phyloP scores from a whole-genome alignment of 192 early-diverging fungal species.

The Spinellus fusiger region DNA sequence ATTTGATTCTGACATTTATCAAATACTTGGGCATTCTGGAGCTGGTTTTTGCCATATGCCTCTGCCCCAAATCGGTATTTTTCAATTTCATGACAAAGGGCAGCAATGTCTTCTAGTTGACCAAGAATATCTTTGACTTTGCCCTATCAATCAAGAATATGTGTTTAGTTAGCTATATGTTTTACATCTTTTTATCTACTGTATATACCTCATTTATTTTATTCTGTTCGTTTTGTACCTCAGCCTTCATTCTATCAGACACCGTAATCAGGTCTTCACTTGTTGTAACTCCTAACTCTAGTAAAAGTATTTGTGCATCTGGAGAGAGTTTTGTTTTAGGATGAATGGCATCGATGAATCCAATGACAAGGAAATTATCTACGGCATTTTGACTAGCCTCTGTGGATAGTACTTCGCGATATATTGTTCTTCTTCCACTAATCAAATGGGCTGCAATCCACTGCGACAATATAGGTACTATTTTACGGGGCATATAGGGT shows the following conservation, averaged over 20 bases:
- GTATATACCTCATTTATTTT: background rate
- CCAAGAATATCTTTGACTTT: slow-evolving; percentile 10
- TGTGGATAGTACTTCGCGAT: slow-evolving; percentile 35
- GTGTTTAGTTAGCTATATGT: background rate
- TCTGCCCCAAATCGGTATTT: slow-evolving; percentile 23
- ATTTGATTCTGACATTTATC: slow-evolving; percentile 37
- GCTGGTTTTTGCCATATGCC: slow-evolving; percentile 5
- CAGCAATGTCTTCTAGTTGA: slow-evolving; percentile 18
- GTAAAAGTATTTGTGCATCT: slow-evolving; percentile 27
- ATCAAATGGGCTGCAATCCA: slow-evolving; percentile 39
- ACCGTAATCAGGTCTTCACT: slow-evolving; percentile 32
- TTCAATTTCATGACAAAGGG: slow-evolving; percentile 34
- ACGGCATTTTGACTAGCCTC: slow-evolving; percentile 31
- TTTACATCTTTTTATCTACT: background rate
- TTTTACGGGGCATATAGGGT: slow-evolving; percentile 34
- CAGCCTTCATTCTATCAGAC: slow-evolving; percentile 4
- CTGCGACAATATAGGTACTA: slow-evolving; percentile 31
- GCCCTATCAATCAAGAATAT: background rate
- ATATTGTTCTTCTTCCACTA: slow-evolving; percentile 30
- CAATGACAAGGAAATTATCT: slow-evolving; percentile 28
- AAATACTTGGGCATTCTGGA: slow-evolving; percentile 32
- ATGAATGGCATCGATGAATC: slow-evolving; percentile 31
- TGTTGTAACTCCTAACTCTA: slow-evolving; percentile 26
- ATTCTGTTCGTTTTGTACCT: background rate
- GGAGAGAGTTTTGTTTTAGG: slow-evolving; percentile 27